Base-by-base conservation (phyloP, 2,329 filamentous ascomycete species). In the Aspergillus neoniger region DNA sequence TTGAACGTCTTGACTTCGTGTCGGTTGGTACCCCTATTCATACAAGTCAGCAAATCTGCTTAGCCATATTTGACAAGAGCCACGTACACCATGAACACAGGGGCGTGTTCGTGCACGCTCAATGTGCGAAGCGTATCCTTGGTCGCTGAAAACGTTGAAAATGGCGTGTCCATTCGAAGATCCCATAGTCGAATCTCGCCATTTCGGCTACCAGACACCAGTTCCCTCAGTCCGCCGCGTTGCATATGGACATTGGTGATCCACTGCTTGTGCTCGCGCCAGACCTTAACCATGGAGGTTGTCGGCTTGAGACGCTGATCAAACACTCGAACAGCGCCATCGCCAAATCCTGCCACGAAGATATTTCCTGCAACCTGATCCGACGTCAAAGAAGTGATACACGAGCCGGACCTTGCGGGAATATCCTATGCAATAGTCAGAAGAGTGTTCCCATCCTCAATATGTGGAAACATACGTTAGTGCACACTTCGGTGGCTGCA, bases 301-400 rank as follows among this genome's bases (percentile, higher is more conserved):
- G 92, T 90, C 2, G 92, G 90, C 63, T 89, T 88, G 63, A 91
- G 80, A 12, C 95, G 88, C 65, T 94, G 91, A 75, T 99, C 95
- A 73, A 97, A 99, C 4, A 97, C 92, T 55, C 95, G 87, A 47
- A 99, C 89, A 1, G 92, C 93, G 36, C 95, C 95, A 70, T 99
- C 96, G 17, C 95, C 95, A 70, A 98, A 99, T 3, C 95, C 95
- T 43, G 95, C 95, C 10, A 96, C 91, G 70, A 99, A 97, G 49
- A 97, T 88, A 71, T 97, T 93, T 47, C 95, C 95, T 55, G 96
- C 96, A 77, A 99, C 96, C 82, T 98, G 95, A 76, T 99, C 95
- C 15, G 92, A 96, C 2, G 95, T 98, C 64, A 99, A 80, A 8
- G 92, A 96, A 4, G 95, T 99, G 63, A 99, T 95, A 75, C 94